Evolutionary conservation across 768 basidiomycete species (phyloP).

Genomic region (Hygrocybe coccinea): DNA sequence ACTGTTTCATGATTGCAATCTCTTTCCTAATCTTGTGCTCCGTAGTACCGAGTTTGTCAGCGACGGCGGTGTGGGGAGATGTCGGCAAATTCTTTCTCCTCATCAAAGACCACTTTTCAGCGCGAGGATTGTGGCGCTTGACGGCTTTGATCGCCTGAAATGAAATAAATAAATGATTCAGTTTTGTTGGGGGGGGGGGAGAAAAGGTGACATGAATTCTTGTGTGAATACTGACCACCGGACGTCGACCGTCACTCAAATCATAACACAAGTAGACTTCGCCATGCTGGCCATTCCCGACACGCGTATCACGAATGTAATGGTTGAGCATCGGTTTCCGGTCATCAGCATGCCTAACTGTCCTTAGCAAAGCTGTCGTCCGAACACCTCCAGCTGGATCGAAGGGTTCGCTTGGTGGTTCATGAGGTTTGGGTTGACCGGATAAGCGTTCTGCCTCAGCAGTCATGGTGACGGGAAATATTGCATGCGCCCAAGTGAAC

Average conservation of each 20-base stretch:
- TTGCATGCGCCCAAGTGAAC: neutral
- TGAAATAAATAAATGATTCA: neutral
- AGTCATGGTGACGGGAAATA: conserved; percentile 19
- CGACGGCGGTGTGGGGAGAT: conserved; percentile 51
- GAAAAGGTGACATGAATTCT: no score
- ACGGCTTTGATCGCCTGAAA: conserved; percentile 76
- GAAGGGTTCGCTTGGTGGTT: conserved; percentile 22
- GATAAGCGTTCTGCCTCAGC: conserved; percentile 17
- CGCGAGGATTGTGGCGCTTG: conserved; percentile 64
- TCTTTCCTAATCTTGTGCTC: conserved; percentile 87
- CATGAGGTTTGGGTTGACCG: conserved; percentile 4
- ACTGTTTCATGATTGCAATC: conserved; percentile 99
- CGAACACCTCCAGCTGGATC: conserved; percentile 43
- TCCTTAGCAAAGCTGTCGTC: conserved; percentile 44
- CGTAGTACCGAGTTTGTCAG: conserved; percentile 62
- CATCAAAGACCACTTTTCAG: conserved; percentile 40
- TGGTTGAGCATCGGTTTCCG: conserved; percentile 64
- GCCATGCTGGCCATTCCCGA: conserved; percentile 89
- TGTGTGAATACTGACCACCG: conserved; percentile 4
- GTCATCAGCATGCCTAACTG: conserved; percentile 31
- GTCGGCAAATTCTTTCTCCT: conserved; percentile 36
- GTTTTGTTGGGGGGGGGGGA: neutral
- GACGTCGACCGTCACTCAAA: conserved; percentile 26
- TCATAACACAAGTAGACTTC: conserved; percentile 67
- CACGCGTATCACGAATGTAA: conserved; percentile 68